These are phyloP conservation scores for Curvularia lunata DNA, from an alignment of 2,329 filamentous ascomycete species.

Conservation along the genomic window DNA sequence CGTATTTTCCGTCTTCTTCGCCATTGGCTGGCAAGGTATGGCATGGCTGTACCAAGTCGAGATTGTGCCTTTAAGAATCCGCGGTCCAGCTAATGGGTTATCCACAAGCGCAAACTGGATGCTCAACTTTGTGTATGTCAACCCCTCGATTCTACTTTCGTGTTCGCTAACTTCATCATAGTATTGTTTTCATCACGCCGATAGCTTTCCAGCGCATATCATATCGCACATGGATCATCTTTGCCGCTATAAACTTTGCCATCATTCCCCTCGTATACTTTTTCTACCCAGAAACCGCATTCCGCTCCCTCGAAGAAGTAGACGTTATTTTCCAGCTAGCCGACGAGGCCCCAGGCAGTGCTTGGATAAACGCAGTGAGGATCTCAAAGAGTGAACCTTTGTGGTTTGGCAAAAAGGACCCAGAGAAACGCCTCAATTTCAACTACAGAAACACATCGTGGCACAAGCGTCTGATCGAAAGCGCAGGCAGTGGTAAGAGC, in stretches of 20 bases:
- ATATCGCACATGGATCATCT: conserved; percentile 65
- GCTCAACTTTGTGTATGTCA: conserved; percentile 58
- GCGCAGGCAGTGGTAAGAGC: conserved; percentile 20
- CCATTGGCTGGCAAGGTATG: conserved; percentile 76
- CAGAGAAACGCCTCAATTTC: conserved; percentile 56
- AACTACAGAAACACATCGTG: conserved; percentile 50
- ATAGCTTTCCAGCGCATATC: conserved; percentile 63
- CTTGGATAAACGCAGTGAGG: conserved; percentile 57
- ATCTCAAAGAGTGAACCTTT: conserved; percentile 60
- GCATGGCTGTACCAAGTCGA: conserved; percentile 72
- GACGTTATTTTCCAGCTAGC: conserved; percentile 66
- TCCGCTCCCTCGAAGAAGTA: conserved; percentile 67
- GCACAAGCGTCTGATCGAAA: conserved; percentile 31
- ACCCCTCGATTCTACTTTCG: not conserved
- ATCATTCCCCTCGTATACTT: conserved; percentile 64
- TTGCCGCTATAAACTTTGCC: conserved; percentile 59
- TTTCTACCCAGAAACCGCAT: conserved; percentile 67
- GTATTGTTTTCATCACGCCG: conserved; percentile 71
- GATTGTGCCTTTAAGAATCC: conserved; percentile 86
- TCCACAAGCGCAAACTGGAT: conserved; percentile 92
- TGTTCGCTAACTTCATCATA: conserved; percentile 41
- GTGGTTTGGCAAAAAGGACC: conserved; percentile 62
- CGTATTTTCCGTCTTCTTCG: conserved; percentile 91
- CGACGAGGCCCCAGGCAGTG: conserved; percentile 57
- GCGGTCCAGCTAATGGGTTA: conserved; percentile 82